Evolutionary conservation across 768 basidiomycete genomes (phyloP).

Genomic region (Chiua virens): DNA sequence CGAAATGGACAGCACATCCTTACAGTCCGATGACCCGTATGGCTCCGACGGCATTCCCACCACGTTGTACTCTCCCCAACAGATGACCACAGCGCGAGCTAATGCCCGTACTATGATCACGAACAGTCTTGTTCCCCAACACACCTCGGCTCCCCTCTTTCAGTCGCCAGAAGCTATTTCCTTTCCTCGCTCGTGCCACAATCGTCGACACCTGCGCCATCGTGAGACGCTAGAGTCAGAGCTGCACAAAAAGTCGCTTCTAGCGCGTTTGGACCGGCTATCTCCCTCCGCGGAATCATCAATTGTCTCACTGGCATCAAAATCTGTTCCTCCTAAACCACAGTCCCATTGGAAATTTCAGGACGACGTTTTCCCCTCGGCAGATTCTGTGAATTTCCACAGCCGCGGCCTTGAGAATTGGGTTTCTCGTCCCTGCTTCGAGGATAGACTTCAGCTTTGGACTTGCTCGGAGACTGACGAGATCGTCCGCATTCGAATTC

Average conservation of each 20-base stretch:
- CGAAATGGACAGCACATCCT: conserved; percentile 36
- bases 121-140: conserved; percentile 43
- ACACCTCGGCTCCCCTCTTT: conserved; percentile 50
- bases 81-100: conserved; percentile 32
- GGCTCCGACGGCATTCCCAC: conserved; percentile 16
- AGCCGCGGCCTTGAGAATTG: conserved; percentile 67
- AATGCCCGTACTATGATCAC: conserved; percentile 45
- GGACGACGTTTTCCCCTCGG: conserved; percentile 22
- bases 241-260: conserved; percentile 52
- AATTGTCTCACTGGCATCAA: conserved; percentile 46
- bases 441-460: conserved; percentile 65
- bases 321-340: conserved; percentile 26
- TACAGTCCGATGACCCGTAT: conserved; percentile 39
- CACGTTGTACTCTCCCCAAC: conserved; percentile 22
- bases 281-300: conserved; percentile 41
- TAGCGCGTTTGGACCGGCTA: conserved; percentile 43
- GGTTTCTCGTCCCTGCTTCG: conserved; percentile 73
- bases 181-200: conserved; percentile 62
- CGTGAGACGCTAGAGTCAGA: conserved; percentile 42
- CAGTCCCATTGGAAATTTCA: conserved; percentile 36
- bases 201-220: conserved; percentile 34
- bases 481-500: conserved; percentile 38
- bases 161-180: conserved; percentile 33
- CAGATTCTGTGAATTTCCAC: conserved; percentile 17
- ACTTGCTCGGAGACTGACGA: conserved; percentile 40